Base-by-base conservation (phyloP, 1,284 basidiomycete genomes). In the Vanrija sp. region DNA sequence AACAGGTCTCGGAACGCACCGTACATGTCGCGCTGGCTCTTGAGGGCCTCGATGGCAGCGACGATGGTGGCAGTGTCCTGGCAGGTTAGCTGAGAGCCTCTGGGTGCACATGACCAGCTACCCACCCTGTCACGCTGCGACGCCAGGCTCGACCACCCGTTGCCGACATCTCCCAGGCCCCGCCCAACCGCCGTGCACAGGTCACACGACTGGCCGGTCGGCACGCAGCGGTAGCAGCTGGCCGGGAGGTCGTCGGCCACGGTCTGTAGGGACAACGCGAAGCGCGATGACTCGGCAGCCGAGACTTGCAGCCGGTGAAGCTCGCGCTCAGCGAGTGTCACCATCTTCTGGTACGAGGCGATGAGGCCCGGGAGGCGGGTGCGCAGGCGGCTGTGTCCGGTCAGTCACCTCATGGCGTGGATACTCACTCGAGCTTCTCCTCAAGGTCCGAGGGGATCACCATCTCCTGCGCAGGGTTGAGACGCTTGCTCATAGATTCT, bases 401-500 rank as follows among this genome's bases (percentile, higher is more conserved):
- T 45, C 25, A 58, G 53, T 44, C 9, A 34, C 25, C 51, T 23
- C 18, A 38, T 12, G 38, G n/a, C n/a, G 5, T 10, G 8, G 19
- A 29, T 55, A 75, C 85, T 48, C 78, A 91, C 85, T 80, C 80
- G 46, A 96, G 83, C 72, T 92, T 93, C 46, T 91, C 87, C 60
- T 94, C 91, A 7, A 96, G 80, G 74, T 96, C 91, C 57, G 87
- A 85, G 3, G 93, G 93, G 57, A 96, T 91, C 6, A 84, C 81
- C 88, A 93, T 92, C 75, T 95, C 91, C 72, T 95, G 89, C 8
- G 87, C 80, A 23, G 83, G 81, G 58, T 91, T 89, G 5, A 96
- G 82, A 15, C 86, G 83, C 67, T 91, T 91, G 58, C 85, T 86
- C 0, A 80, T 76, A 0, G 89, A 89, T 72, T 96, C 93, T 77